Base-by-base conservation (phyloP, 2,329 filamentous ascomycete species). In the Fusarium hostae region DNA sequence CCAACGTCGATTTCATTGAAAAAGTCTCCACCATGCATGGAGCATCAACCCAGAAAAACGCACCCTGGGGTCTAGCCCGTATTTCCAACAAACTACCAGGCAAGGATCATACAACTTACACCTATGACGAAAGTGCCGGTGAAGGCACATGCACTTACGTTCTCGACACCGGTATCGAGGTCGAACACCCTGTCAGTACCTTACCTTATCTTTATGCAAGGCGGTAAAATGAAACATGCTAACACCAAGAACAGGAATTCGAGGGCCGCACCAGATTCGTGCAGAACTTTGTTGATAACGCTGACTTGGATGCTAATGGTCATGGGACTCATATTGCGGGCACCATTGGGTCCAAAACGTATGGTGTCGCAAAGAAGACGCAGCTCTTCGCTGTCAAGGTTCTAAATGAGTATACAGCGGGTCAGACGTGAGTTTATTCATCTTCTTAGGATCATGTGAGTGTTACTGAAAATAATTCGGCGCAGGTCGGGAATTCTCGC, bases 91-190 rank as follows among this genome's bases (percentile, higher is more conserved):
- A 34, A 26, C 16, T 9, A 6, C 9, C 13, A 3, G 22, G 22
- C 30, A 22, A 47, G 52, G 18, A 34, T 34, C 12, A 35, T 6
- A 30, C 5, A 28, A 16, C n/a, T 9, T 47, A 16, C 13, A n/a
- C 18, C 18, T 22, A 35, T 47, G 18, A 56, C 13, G 5, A 26
- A 12, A 35, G 39, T n/a, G 45, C 52, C 22, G 24, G 52, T n/a
- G 15, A 50, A 18, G 41, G 47, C 9, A 63, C 51, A 3, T 68
- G 64, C 4, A 60, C 47, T 30, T 68, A 68, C 18, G 64, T 68
- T 8, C n/a, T 68, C 3, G 66, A 68, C 13, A 59, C 58, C 11
- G 28, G 47, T 26, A 40, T 41, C 4, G 22, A 22, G 9, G 4
- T 55, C 6, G 6, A n/a, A 12, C 22, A 16, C 10, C 28, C 24